Evolutionary conservation across 2,329 filamentous ascomycete species (phyloP).

Genomic region (Pseudocercospora cruenta): DNA sequence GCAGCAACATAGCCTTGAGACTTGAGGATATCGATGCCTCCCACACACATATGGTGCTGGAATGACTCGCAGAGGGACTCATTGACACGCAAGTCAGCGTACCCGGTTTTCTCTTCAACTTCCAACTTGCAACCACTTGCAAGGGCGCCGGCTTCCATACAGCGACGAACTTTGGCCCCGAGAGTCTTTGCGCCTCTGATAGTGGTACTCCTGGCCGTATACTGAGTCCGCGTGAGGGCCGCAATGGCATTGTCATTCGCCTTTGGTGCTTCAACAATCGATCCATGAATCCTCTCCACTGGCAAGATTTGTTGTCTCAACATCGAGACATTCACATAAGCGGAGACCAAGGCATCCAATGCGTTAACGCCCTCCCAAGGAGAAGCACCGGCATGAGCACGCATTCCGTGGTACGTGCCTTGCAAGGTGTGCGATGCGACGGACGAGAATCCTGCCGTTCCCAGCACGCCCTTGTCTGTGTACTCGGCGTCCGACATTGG

Average conservation of each 20-base stretch:
- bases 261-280: constrained; percentile 11
- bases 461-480: background rate
- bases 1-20: constrained; percentile 13
- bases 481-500: constrained; percentile 15
- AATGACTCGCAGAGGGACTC: constrained; percentile 10
- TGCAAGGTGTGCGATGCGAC: constrained; percentile 6
- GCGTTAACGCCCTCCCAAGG: constrained; percentile 21
- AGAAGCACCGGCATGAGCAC: constrained; percentile 14
- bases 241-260: constrained; percentile 12
- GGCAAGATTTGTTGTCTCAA: constrained; percentile 17
- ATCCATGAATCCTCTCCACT: constrained; percentile 13
- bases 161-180: constrained; percentile 7
- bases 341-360: constrained; percentile 14
- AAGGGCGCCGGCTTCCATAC: constrained; percentile 18
- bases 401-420: constrained; percentile 7
- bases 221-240: constrained; percentile 11
- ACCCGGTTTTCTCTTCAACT: constrained; percentile 10
- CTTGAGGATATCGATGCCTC: constrained; percentile 9
- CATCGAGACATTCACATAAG: constrained; percentile 12
- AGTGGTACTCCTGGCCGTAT: constrained; percentile 16
- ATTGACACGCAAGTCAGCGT: constrained; percentile 15
- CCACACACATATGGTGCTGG: constrained; percentile 12
- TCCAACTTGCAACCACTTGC: constrained; percentile 15
- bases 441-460: constrained; percentile 6
- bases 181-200: constrained; percentile 8